Evolutionary conservation across 768 basidiomycete species (phyloP).

Genomic region (Mycena galericulata): DNA sequence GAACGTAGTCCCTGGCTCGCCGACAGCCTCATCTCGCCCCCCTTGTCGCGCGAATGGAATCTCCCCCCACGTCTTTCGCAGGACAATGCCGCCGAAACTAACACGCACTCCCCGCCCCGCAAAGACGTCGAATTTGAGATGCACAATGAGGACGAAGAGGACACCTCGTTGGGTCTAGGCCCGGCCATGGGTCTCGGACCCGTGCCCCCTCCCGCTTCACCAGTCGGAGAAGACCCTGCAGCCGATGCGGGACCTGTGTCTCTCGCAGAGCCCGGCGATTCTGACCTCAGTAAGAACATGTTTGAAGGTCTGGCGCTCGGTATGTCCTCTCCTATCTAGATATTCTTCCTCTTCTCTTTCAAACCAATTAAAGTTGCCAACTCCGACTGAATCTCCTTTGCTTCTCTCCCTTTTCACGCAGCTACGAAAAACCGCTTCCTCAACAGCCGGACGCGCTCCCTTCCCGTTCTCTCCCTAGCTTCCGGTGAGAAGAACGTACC

Average conservation of each 20-base stretch:
- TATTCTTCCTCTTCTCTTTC: not conserved
- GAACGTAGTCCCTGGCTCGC: slow-evolving; percentile 40
- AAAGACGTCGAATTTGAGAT: slow-evolving; percentile 40
- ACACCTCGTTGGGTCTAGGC: slow-evolving; percentile 10
- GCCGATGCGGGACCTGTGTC: not conserved
- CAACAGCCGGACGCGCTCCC: slow-evolving; percentile 37
- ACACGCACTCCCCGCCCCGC: slow-evolving; percentile 17
- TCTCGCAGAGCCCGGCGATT: not conserved
- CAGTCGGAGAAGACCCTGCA: not conserved
- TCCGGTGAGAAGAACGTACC: slow-evolving; percentile 13
- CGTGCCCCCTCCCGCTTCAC: too few relatives aligned
- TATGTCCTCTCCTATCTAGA: not conserved
- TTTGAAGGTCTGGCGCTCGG: slow-evolving; percentile 39
- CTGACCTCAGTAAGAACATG: slow-evolving; percentile 32
- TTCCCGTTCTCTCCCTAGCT: slow-evolving; percentile 20
- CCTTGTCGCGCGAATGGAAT: slow-evolving; percentile 21
- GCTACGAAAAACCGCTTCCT: slow-evolving; percentile 25
- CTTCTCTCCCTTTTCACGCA: not conserved
- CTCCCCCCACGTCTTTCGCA: too few relatives aligned
- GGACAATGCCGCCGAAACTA: too few relatives aligned
- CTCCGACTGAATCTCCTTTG: not conserved
- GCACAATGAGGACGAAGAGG: too few relatives aligned
- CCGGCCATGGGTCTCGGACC: too few relatives aligned
- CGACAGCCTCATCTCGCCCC: slow-evolving; percentile 41
- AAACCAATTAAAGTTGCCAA: too few relatives aligned